phyloP scores from a whole-genome alignment of 2,329 filamentous ascomycete genomes.

The Shiraia sp. region DNA sequence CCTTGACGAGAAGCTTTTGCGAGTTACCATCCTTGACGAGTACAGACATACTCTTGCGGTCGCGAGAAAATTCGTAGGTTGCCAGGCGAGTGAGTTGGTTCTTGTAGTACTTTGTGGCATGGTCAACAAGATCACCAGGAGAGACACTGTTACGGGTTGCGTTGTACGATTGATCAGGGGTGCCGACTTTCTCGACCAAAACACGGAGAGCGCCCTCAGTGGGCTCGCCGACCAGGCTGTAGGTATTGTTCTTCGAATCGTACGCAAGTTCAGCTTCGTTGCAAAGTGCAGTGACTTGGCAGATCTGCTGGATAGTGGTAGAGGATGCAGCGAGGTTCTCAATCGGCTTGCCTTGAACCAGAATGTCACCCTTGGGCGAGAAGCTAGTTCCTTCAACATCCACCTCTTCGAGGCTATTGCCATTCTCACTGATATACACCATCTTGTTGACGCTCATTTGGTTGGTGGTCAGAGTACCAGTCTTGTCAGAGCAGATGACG shows the following conservation, averaged over 20 bases:
- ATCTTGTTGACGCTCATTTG: slow-evolving; percentile 98
- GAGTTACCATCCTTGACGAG: slow-evolving; percentile 71
- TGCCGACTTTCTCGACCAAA: slow-evolving; percentile 92
- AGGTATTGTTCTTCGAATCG: slow-evolving; percentile 73
- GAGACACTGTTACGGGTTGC: slow-evolving; percentile 53
- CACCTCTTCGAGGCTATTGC: slow-evolving; percentile 77
- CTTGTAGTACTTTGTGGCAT: slow-evolving; percentile 84
- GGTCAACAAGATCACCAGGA: slow-evolving; percentile 69
- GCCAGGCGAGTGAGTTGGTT: slow-evolving; percentile 73
- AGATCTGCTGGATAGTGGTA: slow-evolving; percentile 77
- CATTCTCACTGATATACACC: slow-evolving; percentile 76
- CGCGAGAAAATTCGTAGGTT: slow-evolving; percentile 95
- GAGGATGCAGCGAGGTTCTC: slow-evolving; percentile 72
- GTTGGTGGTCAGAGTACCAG: slow-evolving; percentile 95
- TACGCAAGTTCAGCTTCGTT: slow-evolving; percentile 86
- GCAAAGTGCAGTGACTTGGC: slow-evolving; percentile 73
- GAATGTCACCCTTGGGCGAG: slow-evolving; percentile 76
- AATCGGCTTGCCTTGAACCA: slow-evolving; percentile 67
- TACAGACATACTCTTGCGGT: slow-evolving; percentile 99
- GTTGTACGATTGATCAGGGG: slow-evolving; percentile 67
- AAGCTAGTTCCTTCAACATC: slow-evolving; percentile 94
- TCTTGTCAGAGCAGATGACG: slow-evolving; percentile 99
- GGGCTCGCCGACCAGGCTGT: slow-evolving; percentile 86
- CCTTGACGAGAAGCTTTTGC: slow-evolving; percentile 90
- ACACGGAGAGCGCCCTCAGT: slow-evolving; percentile 93